Evolutionary conservation across 352 stramenopile species (phyloP).

Genomic region (Globisporangium viniferum): DNA sequence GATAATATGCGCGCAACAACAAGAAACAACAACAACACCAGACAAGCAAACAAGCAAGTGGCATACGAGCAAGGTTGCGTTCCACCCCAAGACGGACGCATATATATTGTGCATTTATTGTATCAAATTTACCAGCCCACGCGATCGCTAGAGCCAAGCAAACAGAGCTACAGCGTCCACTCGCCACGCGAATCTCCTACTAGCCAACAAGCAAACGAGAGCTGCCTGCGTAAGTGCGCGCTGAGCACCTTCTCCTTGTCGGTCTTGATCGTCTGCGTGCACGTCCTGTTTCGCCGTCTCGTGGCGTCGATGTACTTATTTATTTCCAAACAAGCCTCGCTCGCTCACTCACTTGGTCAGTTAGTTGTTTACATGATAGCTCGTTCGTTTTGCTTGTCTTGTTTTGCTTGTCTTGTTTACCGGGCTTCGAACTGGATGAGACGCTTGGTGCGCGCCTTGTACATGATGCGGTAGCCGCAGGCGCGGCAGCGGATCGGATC

Average conservation of each 20-base stretch:
- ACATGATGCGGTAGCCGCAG: conserved; percentile 97
- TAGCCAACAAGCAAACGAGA: not conserved
- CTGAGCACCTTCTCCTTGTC: not conserved
- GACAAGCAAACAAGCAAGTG: not conserved
- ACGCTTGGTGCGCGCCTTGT: conserved; percentile 96
- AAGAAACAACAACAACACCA: too few relatives aligned
- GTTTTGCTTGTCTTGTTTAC: conserved; percentile 33
- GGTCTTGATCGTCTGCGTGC: not conserved
- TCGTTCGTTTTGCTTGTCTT: not conserved
- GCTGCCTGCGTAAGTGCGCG: not conserved
- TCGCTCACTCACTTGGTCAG: too few relatives aligned
- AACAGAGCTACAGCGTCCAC: not conserved
- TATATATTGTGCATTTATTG: conserved; percentile 17
- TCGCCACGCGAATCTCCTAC: not conserved
- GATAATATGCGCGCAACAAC: too few relatives aligned
- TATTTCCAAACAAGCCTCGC: not conserved
- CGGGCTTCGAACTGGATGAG: conserved; percentile 90
- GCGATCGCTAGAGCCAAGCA: not conserved
- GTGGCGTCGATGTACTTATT: conserved; percentile 1
- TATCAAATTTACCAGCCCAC: conserved; percentile 6
- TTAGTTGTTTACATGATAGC: not conserved
- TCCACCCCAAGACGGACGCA: not conserved
- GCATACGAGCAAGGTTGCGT: conserved; percentile 1
- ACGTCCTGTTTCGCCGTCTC: not conserved
- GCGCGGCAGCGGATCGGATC: conserved; percentile 95